Conservation (phyloP, 1,139 yeast genomes). For the Blastobotrys proliferans region DNA sequence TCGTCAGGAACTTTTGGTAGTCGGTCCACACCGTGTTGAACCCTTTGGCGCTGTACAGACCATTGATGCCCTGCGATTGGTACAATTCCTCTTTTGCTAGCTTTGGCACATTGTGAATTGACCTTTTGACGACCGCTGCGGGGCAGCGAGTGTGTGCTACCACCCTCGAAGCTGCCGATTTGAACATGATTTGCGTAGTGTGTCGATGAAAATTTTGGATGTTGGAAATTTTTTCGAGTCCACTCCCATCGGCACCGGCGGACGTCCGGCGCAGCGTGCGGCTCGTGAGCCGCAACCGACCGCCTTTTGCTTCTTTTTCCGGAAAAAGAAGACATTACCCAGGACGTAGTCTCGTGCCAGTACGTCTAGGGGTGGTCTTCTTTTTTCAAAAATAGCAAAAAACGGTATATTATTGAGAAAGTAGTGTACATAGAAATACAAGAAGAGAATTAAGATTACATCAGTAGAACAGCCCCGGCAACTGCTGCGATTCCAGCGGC, state of each 20-base stretch:
- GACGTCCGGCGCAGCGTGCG: background rate
- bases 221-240: too few species aligned
- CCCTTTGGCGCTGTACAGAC: conserved; percentile 65
- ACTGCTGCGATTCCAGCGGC: background rate
- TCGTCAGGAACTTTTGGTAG: conserved; percentile 66
- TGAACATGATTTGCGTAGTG: background rate
- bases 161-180: background rate
- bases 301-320: background rate
- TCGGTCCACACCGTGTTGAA: conserved; percentile 75
- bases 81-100: conserved; percentile 44
- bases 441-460: background rate
- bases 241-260: background rate
- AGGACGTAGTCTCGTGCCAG: background rate
- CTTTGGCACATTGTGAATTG: conserved; percentile 63
- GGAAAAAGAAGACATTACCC: background rate
- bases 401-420: background rate
- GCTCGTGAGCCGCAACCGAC: background rate
- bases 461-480: background rate
- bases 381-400: background rate
- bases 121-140: too few species aligned
- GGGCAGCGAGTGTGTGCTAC: too few species aligned
- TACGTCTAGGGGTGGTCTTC: background rate
- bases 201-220: too few species aligned
- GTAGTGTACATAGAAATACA: conserved; percentile 9
- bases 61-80: conserved; percentile 56